Evolutionary conservation across 345 rosid species (phyloP), one percentile per base, ranked within the genome.

Genomic region (Hypericum androsaemum): DNA sequence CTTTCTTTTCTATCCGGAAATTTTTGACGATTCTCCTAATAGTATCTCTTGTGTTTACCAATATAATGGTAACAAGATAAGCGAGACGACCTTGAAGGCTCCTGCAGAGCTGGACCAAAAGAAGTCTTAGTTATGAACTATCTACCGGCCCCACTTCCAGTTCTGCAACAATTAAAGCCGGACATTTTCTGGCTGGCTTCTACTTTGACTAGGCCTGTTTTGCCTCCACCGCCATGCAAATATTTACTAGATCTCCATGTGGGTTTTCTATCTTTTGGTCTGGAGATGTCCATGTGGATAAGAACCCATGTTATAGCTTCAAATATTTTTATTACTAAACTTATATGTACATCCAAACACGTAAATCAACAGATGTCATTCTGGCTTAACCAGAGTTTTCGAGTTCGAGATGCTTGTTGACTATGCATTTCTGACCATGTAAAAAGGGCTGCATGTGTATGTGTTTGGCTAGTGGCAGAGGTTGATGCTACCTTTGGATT

Each of bases 401-500:
- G 12, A 13, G 16, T 12, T 39, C 4, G 12, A 17, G 5, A 5
- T 17, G 51, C 42, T 52, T 54, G 13, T 62, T 50, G 60, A 62
- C 54, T 53, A 50, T 45, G 58, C 57, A 58, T 57, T 60, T 54
- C 12, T 63, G 59, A 43, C 70, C 66, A 55, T 70, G 45, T 0
- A 5, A n/a, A 32, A 38, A 42, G 17, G 8, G 47, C 42, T 7
- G 37, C 12, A 17, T 44, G 50, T 15, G 40, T 38, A 36, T 46
- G 38, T 14, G n/a, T 43, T 43, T 47, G 13, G 43, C 16, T 40
- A 47, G 60, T 40, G 43, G 22, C 11, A 9, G 48, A 61, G 64
- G 63, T 56, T 9, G 53, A 46, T 48, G 38, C 60, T 59, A 61
- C 70, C 68, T 47, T 22, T 65, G 73, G 66, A 68, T 71, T 48